Base-by-base conservation (phyloP, 306 rosid species). In the Cucumis melo region DNA sequence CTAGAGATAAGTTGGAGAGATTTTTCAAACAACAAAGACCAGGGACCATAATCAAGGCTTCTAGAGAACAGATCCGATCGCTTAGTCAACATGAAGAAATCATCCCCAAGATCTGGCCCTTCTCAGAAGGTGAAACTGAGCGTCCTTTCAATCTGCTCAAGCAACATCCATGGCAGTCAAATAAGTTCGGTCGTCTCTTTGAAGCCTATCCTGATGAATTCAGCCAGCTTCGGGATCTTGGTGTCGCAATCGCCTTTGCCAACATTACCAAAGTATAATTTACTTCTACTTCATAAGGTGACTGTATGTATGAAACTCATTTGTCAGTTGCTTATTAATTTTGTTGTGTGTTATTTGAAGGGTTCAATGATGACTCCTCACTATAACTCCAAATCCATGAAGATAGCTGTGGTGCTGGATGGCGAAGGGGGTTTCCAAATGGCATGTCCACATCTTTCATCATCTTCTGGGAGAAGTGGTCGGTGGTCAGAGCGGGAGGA, bases 31-130 rank as follows among this genome's bases (percentile, higher is more conserved):
- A 85, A 56, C 89, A 88, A 27, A 67, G 36, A 11, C 46, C 42
- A 75, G 96, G 89, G 78, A 55, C 83, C 75, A 88, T 93, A 4
- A 76, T 86, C 51, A 81, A 76, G 51, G 89, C 89, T 63, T 62
- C 86, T 5, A 71, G 24, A 78, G 85, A 88, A 23, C 80, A 91
- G 9, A 82, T 89, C 10, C 48, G 10, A 62, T 80, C 85, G 3
- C 79, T 91, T 50, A 77, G 86, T 82, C 77, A 73, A 36, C 86
- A 59, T 4, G 76, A 75, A 34, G 44, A 62, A 55, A 36, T 63
- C 1, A 42, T 51, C 61, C 41, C 20, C 21, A 3, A 59, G 36
- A 54, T 87, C 32, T 89, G 92, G 97, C 97, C 93, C 2, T 93
- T 87, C 50, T 80, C 82, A 0, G 84, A 82, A 1, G 82, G 85